Base-by-base conservation (phyloP, 768 basidiomycete genomes). In the Mycena chlorophos region DNA sequence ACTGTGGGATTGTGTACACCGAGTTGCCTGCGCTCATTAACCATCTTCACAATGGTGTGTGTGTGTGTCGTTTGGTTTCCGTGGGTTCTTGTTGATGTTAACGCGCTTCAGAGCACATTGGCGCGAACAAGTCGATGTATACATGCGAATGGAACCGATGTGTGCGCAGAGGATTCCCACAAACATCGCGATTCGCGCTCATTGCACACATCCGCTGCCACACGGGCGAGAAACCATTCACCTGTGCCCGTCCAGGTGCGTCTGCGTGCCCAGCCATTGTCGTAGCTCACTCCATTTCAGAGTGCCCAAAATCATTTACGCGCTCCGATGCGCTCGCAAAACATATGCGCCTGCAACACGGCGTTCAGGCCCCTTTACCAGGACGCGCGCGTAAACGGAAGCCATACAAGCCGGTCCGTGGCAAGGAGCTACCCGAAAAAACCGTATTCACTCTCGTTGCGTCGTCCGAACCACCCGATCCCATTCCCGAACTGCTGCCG, bases 291-390 rank as follows among this genome's bases (percentile, higher is more conserved):
- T 29, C 56, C 30, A 49, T 16, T 45, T 5, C 52, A 95, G 94
- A 94, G 74, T 98, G 95, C 68, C 91, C 92, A 76, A 94, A 93
- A 65, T 88, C 91, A 0, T 98, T 98, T 71, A 94, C 94, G 8
- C 92, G 94, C 39, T 93, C 93, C 1, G 94, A 97, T 71, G 93
- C 94, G 8, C 83, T 96, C 19, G 87, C 87, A 20, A 96, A 96
- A 67, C 94, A 97, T 69, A 88, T 94, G 83, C 87, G 92, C 23
- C 83, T 90, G 28, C 90, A 94, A 65, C 90, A 94, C 72, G 86
- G 88, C 63, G 85, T 89, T 66, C 78, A 78, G 2, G 86, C 88
- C 0, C 88, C 90, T 0, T 77, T 83, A 1, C 87, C 91, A 0
- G 85, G 86, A 4, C 81, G 88, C 17, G 70, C 73, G 22, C 80